Evolutionary conservation across 129 eudicot species (phyloP), one percentile per base, ranked within the genome.

Genomic region (Chrysanthemum lavandulifolium): DNA sequence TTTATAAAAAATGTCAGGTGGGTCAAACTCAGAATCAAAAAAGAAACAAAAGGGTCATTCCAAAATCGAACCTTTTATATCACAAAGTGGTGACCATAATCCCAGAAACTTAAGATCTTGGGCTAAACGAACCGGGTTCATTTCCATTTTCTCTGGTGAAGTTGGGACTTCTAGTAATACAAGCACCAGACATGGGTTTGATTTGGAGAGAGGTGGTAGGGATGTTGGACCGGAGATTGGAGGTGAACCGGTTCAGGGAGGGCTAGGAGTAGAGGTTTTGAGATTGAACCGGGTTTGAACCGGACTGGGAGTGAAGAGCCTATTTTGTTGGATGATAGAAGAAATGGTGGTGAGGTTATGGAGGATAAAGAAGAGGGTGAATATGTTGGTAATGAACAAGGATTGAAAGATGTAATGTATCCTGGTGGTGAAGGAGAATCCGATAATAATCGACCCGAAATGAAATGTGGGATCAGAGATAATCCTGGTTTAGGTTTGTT

Each of bases 41-140:
- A 75, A 82, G 45, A 75, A 66, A 74, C 76, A 69, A 73, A 89
- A 84, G 82, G 91, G 88, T 75, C 71, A 64, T 33, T 85, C 83
- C 18, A 94, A 84, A 56, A 65, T 94, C 65, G 91, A 90, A 66
- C 96, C 98, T 64, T 94, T 88, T 84, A 83, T 88, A 40, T 76
- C 97, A 2, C 76, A 70, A 79, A 83, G 79, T 61, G 84, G 79
- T 61, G 87, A 85, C 75, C 86, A 90, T 79, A 91, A 84, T 73
- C 91, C 97, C 1, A 90, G 86, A 68, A 96, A 94, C 70, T 84
- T 94, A 83, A 90, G 85, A 79, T 90, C 98, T 79, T 94, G 98
- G 98, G 98, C 98, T 70, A 94, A 94, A 65, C 81, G 83, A 19
- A 94, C 98, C 62, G 97, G 98, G 49, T 94, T 94, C 78, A 89